Evolutionary conservation across 257 asterid genomes (phyloP).

Genomic region (Mitragyna speciosa): DNA sequence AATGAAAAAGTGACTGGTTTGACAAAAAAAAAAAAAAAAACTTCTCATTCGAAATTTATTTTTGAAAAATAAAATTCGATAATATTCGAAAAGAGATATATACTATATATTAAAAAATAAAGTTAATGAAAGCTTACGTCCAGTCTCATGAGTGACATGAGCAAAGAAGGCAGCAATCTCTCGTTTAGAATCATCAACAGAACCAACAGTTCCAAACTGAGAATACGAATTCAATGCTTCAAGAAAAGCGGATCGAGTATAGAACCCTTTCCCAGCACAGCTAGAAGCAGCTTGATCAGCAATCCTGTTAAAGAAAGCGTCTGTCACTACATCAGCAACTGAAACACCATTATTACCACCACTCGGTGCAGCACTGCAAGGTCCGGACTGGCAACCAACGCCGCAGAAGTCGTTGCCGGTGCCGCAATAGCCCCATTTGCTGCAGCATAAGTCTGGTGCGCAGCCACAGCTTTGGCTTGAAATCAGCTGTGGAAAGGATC

Average conservation of each 20-base stretch:
- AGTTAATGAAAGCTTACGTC: constrained; percentile 32
- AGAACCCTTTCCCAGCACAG: constrained; percentile 17
- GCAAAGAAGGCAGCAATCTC: constrained; percentile 59
- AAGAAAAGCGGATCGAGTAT: constrained; percentile 40
- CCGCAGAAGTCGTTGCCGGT: constrained; percentile 31
- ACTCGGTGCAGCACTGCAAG: not conserved
- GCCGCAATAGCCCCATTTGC: constrained; percentile 46
- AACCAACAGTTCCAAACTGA: constrained; percentile 43
- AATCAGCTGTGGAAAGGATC: not conserved
- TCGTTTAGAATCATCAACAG: constrained; percentile 2
- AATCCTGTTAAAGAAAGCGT: constrained; percentile 8
- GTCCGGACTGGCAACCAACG: not conserved
- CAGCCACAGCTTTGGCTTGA: constrained; percentile 27
- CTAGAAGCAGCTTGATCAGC: constrained; percentile 7
- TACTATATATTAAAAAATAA: no score
- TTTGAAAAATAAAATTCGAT: not conserved
- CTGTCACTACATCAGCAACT: constrained; percentile 4
- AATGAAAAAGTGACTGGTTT: no score
- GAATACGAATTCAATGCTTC: constrained; percentile 34
- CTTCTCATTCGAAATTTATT: no score
- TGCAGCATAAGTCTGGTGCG: constrained; percentile 34
- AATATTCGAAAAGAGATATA: no score
- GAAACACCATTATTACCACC: not conserved
- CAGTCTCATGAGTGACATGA: constrained; percentile 55
- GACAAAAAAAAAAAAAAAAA: no score